Evolutionary conservation across 768 basidiomycete species (phyloP), one percentile per base, ranked within the genome.

Genomic region (Tylopilus vinaceipallidus): DNA sequence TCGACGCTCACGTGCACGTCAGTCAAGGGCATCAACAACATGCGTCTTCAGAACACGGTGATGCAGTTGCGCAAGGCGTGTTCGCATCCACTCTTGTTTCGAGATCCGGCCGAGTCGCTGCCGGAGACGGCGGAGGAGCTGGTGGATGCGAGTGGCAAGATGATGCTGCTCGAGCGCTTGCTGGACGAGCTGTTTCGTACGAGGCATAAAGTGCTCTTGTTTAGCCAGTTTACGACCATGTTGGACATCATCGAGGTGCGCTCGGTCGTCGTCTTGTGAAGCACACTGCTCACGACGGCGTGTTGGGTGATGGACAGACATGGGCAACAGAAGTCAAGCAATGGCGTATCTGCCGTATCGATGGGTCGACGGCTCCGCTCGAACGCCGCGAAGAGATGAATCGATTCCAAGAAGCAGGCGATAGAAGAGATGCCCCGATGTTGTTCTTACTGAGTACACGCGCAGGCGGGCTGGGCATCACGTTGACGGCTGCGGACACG

Each of bases 11-110:
- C 27, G 27, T 16, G 23, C 13, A 16, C 5, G 17, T 16, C 52
- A 94, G 93, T 82, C 48, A 89, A 85, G 63, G 80, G 87, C 41
- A 83, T 95, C 33, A 94, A 94, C 68, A 94, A 92, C 64, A 87
- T 94, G 88, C 84, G 83, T 45, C 77, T 99, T 14, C 93, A 98
- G 65, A 99, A 98, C 62, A 80, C 84, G 11, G 84, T 98, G 49
- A 98, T 99, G 95, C 95, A 98, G 65, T 77, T 98, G 5, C 89
- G 95, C 47, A 98, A 98, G 76, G 90, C 94, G 2, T 92, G 91
- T 72, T 93, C 88, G 13, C 93, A 98, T 68, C 94, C 95, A 0
- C 89, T 89, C 73, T 70, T 93, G 6, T 95, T 95, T 63, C 84
- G 90, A 56, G 65, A 68, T 20, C 54, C 53, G 4, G 30, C 45